Evolutionary conservation across 2,329 filamentous ascomycete species (phyloP).

Genomic region (Leptographium lundbergii): DNA sequence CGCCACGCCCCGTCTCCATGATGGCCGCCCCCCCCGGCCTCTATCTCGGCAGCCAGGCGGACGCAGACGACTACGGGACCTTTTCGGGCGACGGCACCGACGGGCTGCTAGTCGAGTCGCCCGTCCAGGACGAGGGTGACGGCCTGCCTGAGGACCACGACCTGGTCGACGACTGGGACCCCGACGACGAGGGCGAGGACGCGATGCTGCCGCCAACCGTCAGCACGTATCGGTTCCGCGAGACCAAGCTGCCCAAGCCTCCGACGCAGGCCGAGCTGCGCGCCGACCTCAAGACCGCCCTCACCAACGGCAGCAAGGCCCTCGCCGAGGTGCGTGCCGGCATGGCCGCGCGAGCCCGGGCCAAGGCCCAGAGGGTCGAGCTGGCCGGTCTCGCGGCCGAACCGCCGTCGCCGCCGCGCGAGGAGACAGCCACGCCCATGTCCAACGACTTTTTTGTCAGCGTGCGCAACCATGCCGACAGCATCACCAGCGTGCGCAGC

Average conservation of each 20-base stretch:
- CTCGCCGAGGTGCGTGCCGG: conserved; percentile 36
- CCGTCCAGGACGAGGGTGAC: conserved; percentile 27
- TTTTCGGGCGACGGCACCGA: background rate
- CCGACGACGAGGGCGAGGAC: conserved; percentile 52
- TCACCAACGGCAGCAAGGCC: conserved; percentile 57
- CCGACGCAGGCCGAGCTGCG: conserved; percentile 74
- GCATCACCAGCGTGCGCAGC: conserved; percentile 10
- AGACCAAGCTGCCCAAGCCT: conserved; percentile 69
- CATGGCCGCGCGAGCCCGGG: conserved; percentile 21
- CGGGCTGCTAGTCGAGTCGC: conserved; percentile 34
- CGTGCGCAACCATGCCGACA: conserved; percentile 2
- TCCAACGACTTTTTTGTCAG: background rate
- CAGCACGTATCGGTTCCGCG: conserved; percentile 84
- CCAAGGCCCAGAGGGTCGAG: conserved; percentile 10
- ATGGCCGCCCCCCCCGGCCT: background rate
- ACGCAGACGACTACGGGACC: background rate
- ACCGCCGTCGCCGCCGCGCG: conserved; percentile 5
- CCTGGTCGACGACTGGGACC: conserved; percentile 20
- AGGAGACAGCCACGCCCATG: background rate
- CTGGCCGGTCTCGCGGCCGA: background rate
- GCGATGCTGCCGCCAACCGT: conserved; percentile 92
- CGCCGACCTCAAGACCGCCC: conserved; percentile 47
- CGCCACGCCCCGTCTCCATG: background rate
- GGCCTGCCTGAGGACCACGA: conserved; percentile 10
- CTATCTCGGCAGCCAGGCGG: background rate